Conservation (phyloP, 2,329 filamentous ascomycete species). For the Xenoacremonium recifei region DNA sequence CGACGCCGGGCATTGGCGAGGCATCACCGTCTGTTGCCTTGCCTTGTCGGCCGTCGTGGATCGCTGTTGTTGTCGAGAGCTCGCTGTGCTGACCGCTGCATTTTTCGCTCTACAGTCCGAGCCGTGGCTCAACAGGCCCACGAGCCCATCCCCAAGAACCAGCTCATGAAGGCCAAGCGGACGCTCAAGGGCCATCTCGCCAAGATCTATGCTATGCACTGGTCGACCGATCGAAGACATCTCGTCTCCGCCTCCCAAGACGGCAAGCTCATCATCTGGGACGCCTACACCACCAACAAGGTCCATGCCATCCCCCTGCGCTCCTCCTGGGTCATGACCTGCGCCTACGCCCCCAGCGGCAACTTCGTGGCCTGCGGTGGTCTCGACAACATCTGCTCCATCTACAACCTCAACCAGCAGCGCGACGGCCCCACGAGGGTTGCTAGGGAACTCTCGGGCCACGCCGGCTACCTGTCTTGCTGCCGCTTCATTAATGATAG, state of each 20-base stretch:
- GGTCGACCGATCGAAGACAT: conserved; percentile 97
- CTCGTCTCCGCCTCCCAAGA: conserved; percentile 98
- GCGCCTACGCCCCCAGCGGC: conserved; percentile 95
- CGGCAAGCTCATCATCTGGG: conserved; percentile 99
- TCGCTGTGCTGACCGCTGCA: conserved; percentile 21
- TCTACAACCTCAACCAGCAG: conserved; percentile 95
- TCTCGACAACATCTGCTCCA: conserved; percentile 98
- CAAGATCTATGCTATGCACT: conserved; percentile 99
- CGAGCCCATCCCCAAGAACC: conserved; percentile 85
- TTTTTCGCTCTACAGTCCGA: conserved; percentile 72
- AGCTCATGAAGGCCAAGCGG: conserved; percentile 94
- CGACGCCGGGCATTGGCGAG: neutral
- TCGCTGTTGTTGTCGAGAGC: too few species aligned
- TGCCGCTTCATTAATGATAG: conserved; percentile 99
- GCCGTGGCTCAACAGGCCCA: conserved; percentile 90
- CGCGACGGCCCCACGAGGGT: conserved; percentile 96
- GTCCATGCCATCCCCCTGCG: conserved; percentile 96
- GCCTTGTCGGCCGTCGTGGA: too few species aligned
- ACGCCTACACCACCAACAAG: conserved; percentile 99
- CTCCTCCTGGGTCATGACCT: conserved; percentile 99
- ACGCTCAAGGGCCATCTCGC: conserved; percentile 96
- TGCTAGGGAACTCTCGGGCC: conserved; percentile 90
- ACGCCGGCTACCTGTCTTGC: conserved; percentile 96
- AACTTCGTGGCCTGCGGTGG: conserved; percentile 99
- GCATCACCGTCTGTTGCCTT: neutral